A percentile compares a stretch with the other conserved stretches of the same genome.
phyloP scores from a whole-genome alignment of 2,329 filamentous ascomycete species.

The Fusarium sacchari region DNA sequence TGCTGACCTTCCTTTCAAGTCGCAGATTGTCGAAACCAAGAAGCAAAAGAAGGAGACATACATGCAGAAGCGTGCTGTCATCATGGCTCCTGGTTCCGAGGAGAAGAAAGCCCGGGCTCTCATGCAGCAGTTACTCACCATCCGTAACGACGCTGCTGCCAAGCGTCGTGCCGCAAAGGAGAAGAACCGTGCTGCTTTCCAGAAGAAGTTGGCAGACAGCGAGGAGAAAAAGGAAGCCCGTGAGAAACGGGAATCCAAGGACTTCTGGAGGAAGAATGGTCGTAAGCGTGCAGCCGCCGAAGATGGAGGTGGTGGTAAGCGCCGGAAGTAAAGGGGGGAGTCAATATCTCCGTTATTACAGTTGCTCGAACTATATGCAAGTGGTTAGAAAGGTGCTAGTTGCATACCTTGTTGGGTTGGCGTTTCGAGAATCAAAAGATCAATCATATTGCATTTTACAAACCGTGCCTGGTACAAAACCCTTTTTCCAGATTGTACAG shows the following conservation, averaged over 20 bases:
- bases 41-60: conserved; percentile 86
- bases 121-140: conserved; percentile 90
- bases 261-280: conserved; percentile 92
- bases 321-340: conserved; percentile 41
- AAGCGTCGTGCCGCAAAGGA: conserved; percentile 89
- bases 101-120: conserved; percentile 89
- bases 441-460: conserved; percentile 3
- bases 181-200: conserved; percentile 81
- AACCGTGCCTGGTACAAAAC: not conserved
- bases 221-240: conserved; percentile 85
- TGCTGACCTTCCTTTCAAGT: conserved; percentile 89
- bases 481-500: not conserved
- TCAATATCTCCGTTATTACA: not conserved
- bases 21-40: conserved; percentile 85
- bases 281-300: conserved; percentile 67
- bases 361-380: not conserved
- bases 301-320: conserved; percentile 52
- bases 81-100: conserved; percentile 79
- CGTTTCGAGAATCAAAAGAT: conserved; percentile 38
- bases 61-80: conserved; percentile 94
- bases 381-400: conserved; percentile 23
- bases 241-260: conserved; percentile 91
- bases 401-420: conserved; percentile 40
- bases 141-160: conserved; percentile 89
- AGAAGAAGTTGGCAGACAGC: conserved; percentile 83